Evolutionary conservation across 257 asterid genomes (phyloP).

Genomic region (Echium plantagineum): DNA sequence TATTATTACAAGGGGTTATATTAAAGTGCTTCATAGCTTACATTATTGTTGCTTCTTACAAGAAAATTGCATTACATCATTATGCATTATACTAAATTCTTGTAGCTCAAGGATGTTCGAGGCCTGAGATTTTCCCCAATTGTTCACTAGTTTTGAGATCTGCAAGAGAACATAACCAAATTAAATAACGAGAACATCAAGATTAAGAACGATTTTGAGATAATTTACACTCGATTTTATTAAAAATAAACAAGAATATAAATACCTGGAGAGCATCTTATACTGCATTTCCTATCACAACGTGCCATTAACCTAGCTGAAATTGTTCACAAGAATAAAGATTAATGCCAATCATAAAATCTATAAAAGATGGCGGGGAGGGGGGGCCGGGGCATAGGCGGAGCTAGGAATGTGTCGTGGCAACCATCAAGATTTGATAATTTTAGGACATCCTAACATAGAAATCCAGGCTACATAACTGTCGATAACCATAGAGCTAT

Average conservation of each 20-base stretch:
- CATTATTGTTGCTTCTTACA: too few relatives aligned
- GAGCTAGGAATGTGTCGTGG: too few relatives aligned
- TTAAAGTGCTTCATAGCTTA: too few relatives aligned
- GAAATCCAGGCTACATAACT: too few relatives aligned
- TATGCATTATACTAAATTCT: too few relatives aligned
- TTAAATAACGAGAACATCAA: not conserved
- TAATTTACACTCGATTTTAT: not conserved
- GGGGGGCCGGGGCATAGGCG: too few relatives aligned
- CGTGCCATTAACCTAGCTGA: conserved; percentile 24
- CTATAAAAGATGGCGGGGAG: not conserved
- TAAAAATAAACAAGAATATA: not conserved
- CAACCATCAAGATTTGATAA: too few relatives aligned
- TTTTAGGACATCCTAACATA: too few relatives aligned
- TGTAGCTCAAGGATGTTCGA: not conserved
- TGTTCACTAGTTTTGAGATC: not conserved
- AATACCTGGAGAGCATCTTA: conserved; percentile 39
- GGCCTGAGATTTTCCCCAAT: not conserved
- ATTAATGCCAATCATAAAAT: not conserved
- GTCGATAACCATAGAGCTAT: too few relatives aligned
- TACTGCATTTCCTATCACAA: conserved; percentile 35
- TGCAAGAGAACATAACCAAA: not conserved
- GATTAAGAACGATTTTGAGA: not conserved
- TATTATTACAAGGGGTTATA: too few relatives aligned
- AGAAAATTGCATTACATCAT: not conserved
- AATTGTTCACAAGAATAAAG: not conserved